Evolutionary conservation across 1,139 yeast genomes (phyloP), one percentile per base, ranked within the genome.

Genomic region (Zygoascus hellenicus): DNA sequence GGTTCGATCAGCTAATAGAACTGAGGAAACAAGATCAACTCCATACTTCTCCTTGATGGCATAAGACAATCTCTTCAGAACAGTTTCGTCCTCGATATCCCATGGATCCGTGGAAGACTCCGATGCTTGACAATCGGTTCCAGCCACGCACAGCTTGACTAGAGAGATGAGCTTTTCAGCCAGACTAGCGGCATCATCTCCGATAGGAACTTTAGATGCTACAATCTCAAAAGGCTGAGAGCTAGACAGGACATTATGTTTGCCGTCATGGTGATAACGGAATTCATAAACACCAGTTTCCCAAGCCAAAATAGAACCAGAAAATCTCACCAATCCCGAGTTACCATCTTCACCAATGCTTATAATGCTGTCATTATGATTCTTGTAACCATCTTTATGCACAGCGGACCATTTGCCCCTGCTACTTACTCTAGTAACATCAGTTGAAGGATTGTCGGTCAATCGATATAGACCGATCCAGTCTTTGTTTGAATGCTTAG

Each of bases 381-480:
- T 63, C 15, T 60, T 50, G 46, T 57, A 65, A 11, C 64, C 65
- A 6, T 57, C 62, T 2, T 66, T 60, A 40, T 75, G 73, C 11
- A 75, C 64, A 52, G 80, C 81, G 31, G 73, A 62, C 95, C 95
- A 86, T 56, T 85, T 79, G 9, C 87, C 87, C 28, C 76, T 66
- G 11, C 92, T 81, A 11, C 88, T 73, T 17, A 81, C 69, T 40
- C 76, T 68, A 0, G 95, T 85, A 45, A 73, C 75, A 38, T 74
- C 75, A 46, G 80, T 71, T 9, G 85, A 78, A 39, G 72, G 71
- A 16, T 87, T 80, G 54, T 79, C 85, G 17, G 78, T 70, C 15
- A 83, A 75, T 48, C 77, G 78, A 66, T 86, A 87, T 42, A 86
- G 67, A 0, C 94, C 95, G 54, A 86, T 76, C 96, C 96, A 86